A percentile compares a stretch with the other conserved stretches of the same genome.
Conservation (phyloP, 179 eudicot genomes). For the Drosera spatulata region DNA sequence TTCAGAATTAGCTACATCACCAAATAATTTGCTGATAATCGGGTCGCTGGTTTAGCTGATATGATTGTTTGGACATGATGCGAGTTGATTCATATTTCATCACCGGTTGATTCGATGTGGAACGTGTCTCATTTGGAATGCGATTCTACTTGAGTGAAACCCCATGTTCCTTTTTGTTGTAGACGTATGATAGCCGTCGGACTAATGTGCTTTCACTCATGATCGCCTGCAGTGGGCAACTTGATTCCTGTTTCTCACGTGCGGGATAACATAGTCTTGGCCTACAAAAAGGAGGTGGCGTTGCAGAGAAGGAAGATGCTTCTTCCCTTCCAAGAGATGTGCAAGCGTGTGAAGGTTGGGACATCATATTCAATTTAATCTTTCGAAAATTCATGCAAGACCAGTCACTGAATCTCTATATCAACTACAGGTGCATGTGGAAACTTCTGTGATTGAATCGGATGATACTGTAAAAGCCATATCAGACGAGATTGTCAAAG, state of each 20-base stretch:
- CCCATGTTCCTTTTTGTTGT: too few relatives aligned
- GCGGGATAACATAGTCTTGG: conserved; percentile 64
- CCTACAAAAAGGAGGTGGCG: conserved; percentile 67
- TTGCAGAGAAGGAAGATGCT: conserved; percentile 69
- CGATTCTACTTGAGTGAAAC: too few relatives aligned
- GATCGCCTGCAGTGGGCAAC: conserved; percentile 58
- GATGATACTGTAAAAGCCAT: conserved; percentile 57
- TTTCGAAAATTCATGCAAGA: too few relatives aligned
- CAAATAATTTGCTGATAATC: too few relatives aligned
- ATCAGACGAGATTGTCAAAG: conserved; percentile 27
- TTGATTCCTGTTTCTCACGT: conserved; percentile 61
- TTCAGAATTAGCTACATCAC: too few relatives aligned
- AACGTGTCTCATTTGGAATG: too few relatives aligned
- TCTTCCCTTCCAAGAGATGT: conserved; percentile 49
- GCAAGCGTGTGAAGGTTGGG: conserved; percentile 40
- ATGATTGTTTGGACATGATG: too few relatives aligned
- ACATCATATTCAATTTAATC: neutral
- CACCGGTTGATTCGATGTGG: too few relatives aligned
- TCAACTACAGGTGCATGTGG: conserved; percentile 47
- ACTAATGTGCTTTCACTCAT: neutral
- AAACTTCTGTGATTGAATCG: conserved; percentile 57
- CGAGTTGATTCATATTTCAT: too few relatives aligned
- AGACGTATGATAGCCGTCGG: too few relatives aligned
- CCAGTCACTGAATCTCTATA: neutral
- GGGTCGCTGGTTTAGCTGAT: too few relatives aligned